Evolutionary conservation across 2,329 filamentous ascomycete species (phyloP).

Genomic region (Fusarium domesticum): DNA sequence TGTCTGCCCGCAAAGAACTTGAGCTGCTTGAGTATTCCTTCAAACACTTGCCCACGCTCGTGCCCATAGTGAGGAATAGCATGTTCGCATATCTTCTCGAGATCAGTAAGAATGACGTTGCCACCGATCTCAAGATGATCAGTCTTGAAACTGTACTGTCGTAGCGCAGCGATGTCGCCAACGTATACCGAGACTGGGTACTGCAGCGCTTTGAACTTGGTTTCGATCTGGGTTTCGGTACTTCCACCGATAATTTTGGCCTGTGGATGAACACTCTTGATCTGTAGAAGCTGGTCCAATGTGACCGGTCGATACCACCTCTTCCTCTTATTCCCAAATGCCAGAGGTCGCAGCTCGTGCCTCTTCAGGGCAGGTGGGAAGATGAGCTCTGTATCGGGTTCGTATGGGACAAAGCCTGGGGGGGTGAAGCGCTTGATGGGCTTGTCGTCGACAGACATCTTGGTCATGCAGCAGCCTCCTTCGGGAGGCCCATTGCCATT

Average conservation of each 20-base stretch:
- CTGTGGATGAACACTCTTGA: slow-evolving; percentile 79
- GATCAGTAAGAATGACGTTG: slow-evolving; percentile 87
- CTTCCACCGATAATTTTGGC: slow-evolving; percentile 95
- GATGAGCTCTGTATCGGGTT: slow-evolving; percentile 89
- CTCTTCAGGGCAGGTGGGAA: slow-evolving; percentile 85
- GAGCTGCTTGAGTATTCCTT: slow-evolving; percentile 89
- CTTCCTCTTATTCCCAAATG: slow-evolving; percentile 93
- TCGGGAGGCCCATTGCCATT: slow-evolving; percentile 44
- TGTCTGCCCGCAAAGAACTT: slow-evolving; percentile 93
- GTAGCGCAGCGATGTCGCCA: slow-evolving; percentile 85
- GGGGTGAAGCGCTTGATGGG: slow-evolving; percentile 71
- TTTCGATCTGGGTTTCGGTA: slow-evolving; percentile 96
- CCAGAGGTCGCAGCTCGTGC: slow-evolving; percentile 75
- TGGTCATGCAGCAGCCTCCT: slow-evolving; percentile 67
- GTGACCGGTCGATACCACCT: slow-evolving; percentile 90
- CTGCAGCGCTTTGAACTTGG: slow-evolving; percentile 93
- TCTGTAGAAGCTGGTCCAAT: slow-evolving; percentile 81
- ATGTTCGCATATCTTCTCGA: slow-evolving; percentile 79
- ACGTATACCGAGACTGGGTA: slow-evolving; percentile 90
- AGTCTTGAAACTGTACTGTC: slow-evolving; percentile 75
- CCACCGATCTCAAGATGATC: slow-evolving; percentile 88
- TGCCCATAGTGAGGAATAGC: slow-evolving; percentile 77
- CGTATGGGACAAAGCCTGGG: slow-evolving; percentile 91
- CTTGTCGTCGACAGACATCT: slow-evolving; percentile 46
- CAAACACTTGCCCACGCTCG: slow-evolving; percentile 72